Percentiles rank a stretch among this genome's conserved stretches.
Conservation (phyloP, 1,139 yeast genomes). For the Suhomyces kunorum region DNA sequence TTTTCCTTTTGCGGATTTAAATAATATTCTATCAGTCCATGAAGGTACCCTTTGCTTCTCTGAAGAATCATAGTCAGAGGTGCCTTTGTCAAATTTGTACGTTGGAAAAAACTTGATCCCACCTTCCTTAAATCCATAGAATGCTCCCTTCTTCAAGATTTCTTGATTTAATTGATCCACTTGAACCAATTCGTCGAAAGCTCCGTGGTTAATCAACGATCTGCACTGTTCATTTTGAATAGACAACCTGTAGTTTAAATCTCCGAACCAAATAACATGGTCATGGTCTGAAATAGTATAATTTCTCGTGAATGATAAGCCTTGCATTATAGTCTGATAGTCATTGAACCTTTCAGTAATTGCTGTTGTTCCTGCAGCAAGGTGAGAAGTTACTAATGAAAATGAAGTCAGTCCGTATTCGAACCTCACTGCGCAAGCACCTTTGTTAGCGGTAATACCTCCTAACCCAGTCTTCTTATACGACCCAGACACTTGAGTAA, state of each 20-base stretch:
- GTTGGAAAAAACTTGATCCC: constrained; percentile 77
- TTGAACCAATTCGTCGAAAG: constrained; percentile 57
- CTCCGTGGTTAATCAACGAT: constrained; percentile 46
- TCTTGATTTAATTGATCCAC: constrained; percentile 82
- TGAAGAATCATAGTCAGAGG: constrained; percentile 78
- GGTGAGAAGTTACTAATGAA: constrained; percentile 85
- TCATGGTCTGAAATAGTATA: constrained; percentile 77
- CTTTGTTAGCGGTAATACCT: constrained; percentile 90
- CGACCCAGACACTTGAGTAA: constrained; percentile 77
- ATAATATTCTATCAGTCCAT: constrained; percentile 92
- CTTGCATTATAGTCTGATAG: constrained; percentile 75
- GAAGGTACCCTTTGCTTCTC: constrained; percentile 94
- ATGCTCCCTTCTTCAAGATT: constrained; percentile 73
- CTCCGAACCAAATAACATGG: constrained; percentile 91
- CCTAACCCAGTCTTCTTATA: constrained; percentile 88
- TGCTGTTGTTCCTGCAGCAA: constrained; percentile 90
- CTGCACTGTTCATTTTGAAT: constrained; percentile 78
- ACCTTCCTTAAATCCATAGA: constrained; percentile 82
- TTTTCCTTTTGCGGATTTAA: constrained; percentile 33
- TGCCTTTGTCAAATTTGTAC: constrained; percentile 90
- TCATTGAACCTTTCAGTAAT: constrained; percentile 87
- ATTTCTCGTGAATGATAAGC: constrained; percentile 76
- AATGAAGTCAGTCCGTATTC: constrained; percentile 74
- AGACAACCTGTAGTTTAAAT: constrained; percentile 83
- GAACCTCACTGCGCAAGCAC: constrained; percentile 86